Evolutionary conservation across 2,329 filamentous ascomycete genomes (phyloP), one percentile per base, ranked within the genome.

Genomic region (Pseudogymnoascus sp.): DNA sequence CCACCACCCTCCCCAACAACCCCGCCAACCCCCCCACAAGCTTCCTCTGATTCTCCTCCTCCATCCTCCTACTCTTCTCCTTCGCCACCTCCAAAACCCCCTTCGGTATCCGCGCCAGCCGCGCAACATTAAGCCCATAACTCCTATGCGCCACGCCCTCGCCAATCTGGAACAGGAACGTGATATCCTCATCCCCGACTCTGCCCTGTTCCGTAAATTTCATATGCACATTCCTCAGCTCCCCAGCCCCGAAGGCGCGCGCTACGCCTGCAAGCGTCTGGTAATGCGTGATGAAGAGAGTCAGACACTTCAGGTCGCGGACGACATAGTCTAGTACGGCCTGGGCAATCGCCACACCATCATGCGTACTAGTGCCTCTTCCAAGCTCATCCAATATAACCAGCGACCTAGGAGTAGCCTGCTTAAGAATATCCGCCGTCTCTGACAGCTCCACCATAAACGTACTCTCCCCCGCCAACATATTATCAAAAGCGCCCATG

Each of bases 401-500:
- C 5, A 99, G 83, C 50, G 86, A 91, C 53, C 91, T 86, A 0
- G 90, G 86, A 0, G 92, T 95, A 0, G 93, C 95, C 70, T 91
- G 85, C 72, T 95, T 93, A 23, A 99, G 82, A 69, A 99, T 97
- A 65, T 92, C 87, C 1, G 89, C 87, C 1, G 95, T 97, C 75
- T 99, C 95, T 37, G 88, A 91, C 1, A 99, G 84, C 74, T 99
- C 95, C 62, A 99, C 93, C 92, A 97, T 97, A 78, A 99, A 99
- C 11, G 95, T 99, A 23, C 86, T 90, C 77, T 99, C 95, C 70
- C 92, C 92, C 4, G 91, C 89, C 74, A 97, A 89, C 78, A 99
- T 91, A 73, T 97, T 97, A 77, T 99, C 95, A 69, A 90, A 90
- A 2, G 95, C 95, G 62, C 95, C 73, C 95, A 97, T 97, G 68